Evolutionary conservation across 164 flowering plant species (phyloP), one percentile per base, ranked within the genome.

Genomic region (Tetracentron sinense): DNA sequence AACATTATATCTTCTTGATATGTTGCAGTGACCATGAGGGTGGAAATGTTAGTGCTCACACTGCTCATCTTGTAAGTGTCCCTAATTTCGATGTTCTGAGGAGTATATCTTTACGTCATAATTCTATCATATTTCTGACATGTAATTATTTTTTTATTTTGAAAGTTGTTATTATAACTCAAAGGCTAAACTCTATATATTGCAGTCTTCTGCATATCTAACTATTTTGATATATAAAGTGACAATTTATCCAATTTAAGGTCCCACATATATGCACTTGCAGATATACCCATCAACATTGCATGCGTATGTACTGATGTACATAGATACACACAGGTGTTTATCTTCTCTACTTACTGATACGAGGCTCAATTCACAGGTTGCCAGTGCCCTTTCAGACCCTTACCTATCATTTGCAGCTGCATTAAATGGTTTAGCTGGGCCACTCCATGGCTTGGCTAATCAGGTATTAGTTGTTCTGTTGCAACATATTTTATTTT

Each of bases 371-470:
- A 53, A 57, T 61, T 56, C 33, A 52, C 76, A 95, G 99, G 99
- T 95, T 64, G 96, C 84, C 8, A 95, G 99, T 79, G 96, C 99
- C 58, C 92, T 95, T 72, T 90, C 99, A 74, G 99, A 95, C 81
- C 97, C 99, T 27, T 95, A 90, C 73, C 99, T 95, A 71, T 85
- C 97, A 66, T 94, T 92, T 80, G 89, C 97, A 35, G 97, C 99
- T 62, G 96, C 97, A 35, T 75, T 94, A 58, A 94, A 94, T 81
- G 99, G 99, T 64, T 78, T 94, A 63, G 99, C 99, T 70, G 99
- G 99, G 27, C 99, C 99, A 62, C 96, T 94, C 38, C 99, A 94
- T 78, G 99, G 99, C 63, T 82, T 94, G 82, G 99, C 97, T 62
- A 94, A 94, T 76, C 99, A 94, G 97, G 98, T 93, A 64, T n/a